Base-by-base conservation (phyloP, 345 rosid species). In the Eutrema yunnanense region DNA sequence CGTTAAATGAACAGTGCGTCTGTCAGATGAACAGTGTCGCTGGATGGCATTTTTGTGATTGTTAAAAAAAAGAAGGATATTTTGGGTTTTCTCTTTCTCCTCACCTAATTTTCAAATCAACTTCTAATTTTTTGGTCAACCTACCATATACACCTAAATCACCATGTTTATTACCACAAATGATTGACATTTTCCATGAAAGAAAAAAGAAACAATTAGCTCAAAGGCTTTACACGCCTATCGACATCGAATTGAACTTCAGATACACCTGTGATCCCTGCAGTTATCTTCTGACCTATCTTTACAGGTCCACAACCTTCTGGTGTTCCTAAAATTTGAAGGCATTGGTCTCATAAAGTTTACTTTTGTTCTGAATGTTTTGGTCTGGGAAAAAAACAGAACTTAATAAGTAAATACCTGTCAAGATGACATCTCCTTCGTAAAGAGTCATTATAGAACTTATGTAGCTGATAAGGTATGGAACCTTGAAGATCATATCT, bases 401-500 rank as follows among this genome's bases (percentile, higher is more conserved):
- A 50, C 26, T 5, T 68, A 30, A 16, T 41, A 4, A 57, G 66
- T 48, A 66, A 4, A 36, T 84, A 94, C 99, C 99, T 78, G 97
- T 92, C 80, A 92, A 80, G 79, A 95, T 92, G 59, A 88, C 85
- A 80, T 95, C 97, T 82, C 96, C 97, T 83, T 92, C 96, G 53
- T 80, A 80, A 68, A 92, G 94, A 9, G 96, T 90, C 99, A 95
- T 92, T 22, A 92, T 81, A 29, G 96, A 88, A 62, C 96, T 90
- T 65, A 92, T 95, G 85, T 95, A 90, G 81, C 98, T 92, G 53
- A 90, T 82, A 73, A 92, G 94, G 78, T 76, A 84, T 1, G 99
- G 96, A 63, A 92, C 84, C 83, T 84, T 92, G 74, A 92, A 92
- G 53, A 95, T 92, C 99, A 90, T 92, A 75, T 95, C 99, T 63